Base-by-base conservation (phyloP, 2,329 filamentous ascomycete genomes). In the Periconia digitata region DNA sequence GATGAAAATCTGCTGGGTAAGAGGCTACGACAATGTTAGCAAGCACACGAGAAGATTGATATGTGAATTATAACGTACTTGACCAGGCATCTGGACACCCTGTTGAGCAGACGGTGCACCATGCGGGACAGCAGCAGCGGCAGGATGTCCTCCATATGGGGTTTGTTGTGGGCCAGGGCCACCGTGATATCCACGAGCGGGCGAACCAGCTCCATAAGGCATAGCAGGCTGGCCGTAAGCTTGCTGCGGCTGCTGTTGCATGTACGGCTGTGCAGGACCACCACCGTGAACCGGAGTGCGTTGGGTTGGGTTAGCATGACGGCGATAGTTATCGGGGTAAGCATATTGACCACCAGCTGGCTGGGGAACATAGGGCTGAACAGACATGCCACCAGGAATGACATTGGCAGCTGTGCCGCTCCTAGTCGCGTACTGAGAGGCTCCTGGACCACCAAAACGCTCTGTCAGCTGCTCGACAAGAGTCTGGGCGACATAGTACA, bases 1-100 rank as follows among this genome's bases (percentile, higher is more conserved):
- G 63, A 99, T 99, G 76, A 89, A 99, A 59, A 99, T 99, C 74
- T 99, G 94, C 74, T 99, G 94, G 3, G 94, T 99, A 66, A 97
- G 79, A 43, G 92, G 90, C 47, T 67, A n/a, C 12, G 16, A 40
- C 13, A 36, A 2, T 6, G 40, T 49, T 35, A 49, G 50, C 29
- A 37, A 23, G 38, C 2, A 37, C n/a, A 22, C 22, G 7, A 21
- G 15, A 7, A 23, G 22, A 1, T 24, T 20, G 17, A 34, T 12
- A 8, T 18, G 21, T 24, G 32, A 13, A 38, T 34, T 16, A 13
- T 38, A 21, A 38, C 21, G 29, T 23, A 51, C 47, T 56, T 90
- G 86, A 43, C 89, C 90, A 35, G 88, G 86, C 63, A 92, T 80
- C 74, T 57, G 60, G 35, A 58, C 58, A 16, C 59, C 53, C 84